Conservation (phyloP, 2,329 filamentous ascomycete species). For the Penicillium sp. region DNA sequence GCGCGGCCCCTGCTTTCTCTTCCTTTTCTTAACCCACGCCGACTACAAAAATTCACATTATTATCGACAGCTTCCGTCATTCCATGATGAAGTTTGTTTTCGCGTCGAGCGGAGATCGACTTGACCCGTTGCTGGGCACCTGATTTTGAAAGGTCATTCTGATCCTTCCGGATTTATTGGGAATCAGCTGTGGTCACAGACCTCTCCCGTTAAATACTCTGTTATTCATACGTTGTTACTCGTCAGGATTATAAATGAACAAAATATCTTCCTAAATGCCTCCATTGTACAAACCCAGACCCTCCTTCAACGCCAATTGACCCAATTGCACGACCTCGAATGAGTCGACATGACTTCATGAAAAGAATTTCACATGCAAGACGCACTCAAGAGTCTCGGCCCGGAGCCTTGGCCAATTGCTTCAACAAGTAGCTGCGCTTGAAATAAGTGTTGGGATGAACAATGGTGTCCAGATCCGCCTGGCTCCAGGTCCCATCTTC, state of each 20-base stretch:
- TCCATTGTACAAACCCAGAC: conserved; percentile 16
- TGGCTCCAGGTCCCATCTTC: conserved; percentile 73
- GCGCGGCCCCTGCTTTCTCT: conserved; percentile 34
- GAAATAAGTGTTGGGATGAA: conserved; percentile 98
- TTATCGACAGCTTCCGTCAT: conserved; percentile 59
- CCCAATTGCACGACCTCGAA: conserved; percentile 21
- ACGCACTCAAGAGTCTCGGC: conserved; percentile 46
- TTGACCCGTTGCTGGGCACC: conserved; percentile 73
- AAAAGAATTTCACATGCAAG: conserved; percentile 32
- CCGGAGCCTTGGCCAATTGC: conserved; percentile 65
- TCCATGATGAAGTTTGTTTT: conserved; percentile 64
- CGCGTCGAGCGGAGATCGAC: conserved; percentile 70
- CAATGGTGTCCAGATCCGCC: conserved; percentile 87
- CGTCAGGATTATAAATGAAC: background rate
- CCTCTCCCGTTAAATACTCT: conserved; percentile 10
- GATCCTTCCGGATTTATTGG: conserved; percentile 65
- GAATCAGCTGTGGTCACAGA: conserved; percentile 74
- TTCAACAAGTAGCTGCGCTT: conserved; percentile 91
- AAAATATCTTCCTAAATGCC: conserved; percentile 9
- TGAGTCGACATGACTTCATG: conserved; percentile 54
- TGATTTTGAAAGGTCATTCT: conserved; percentile 68
- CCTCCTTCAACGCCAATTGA: conserved; percentile 21
- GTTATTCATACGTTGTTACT: background rate
- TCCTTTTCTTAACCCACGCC: conserved; percentile 53
- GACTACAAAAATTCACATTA: conserved; percentile 61